Evolutionary conservation across 1,284 basidiomycete genomes (phyloP).

Genomic region (Amylostereum chailletii): DNA sequence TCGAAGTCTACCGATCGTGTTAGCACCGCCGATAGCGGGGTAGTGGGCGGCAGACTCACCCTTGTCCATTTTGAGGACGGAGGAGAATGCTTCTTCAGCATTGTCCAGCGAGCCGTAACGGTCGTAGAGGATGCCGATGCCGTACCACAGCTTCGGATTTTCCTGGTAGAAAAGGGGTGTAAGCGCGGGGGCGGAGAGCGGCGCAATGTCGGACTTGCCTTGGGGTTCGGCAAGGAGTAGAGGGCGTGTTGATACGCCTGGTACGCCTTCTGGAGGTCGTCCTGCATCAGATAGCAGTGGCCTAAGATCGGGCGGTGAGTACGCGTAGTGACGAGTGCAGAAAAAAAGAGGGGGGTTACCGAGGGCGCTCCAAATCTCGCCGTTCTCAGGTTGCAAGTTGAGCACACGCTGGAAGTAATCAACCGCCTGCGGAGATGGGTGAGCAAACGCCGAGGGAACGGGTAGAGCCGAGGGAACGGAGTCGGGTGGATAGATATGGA

Average conservation of each 20-base stretch:
- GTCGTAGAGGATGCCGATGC: constrained; percentile 98
- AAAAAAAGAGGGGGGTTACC: constrained; percentile 38
- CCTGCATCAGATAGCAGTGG: constrained; percentile 98
- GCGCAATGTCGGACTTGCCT: constrained; percentile 37
- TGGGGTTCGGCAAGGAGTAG: constrained; percentile 92
- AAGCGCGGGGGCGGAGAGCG: constrained; percentile 13
- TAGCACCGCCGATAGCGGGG: constrained; percentile 23
- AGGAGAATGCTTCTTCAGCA: constrained; percentile 96
- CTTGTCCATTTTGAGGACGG: constrained; percentile 94
- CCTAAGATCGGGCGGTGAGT: constrained; percentile 34
- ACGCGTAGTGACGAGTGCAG: constrained; percentile 13
- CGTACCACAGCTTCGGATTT: constrained; percentile 99
- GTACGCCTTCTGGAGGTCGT: constrained; percentile 98
- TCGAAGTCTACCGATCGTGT: constrained; percentile 74
- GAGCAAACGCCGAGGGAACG: constrained; percentile 8
- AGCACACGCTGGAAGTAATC: constrained; percentile 93
- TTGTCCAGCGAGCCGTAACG: constrained; percentile 97
- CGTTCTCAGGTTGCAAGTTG: constrained; percentile 83
- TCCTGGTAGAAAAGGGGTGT: constrained; percentile 35
- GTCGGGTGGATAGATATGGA: constrained; percentile 16
- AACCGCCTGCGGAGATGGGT: constrained; percentile 54
- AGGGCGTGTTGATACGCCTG: constrained; percentile 98
- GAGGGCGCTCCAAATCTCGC: constrained; percentile 91
- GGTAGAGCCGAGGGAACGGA: constrained; percentile 1
- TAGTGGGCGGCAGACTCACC: constrained; percentile 36